These are phyloP conservation scores for Dactylonectria estremocensis DNA, from an alignment of 2,329 filamentous ascomycete species.

Conservation along the genomic window DNA sequence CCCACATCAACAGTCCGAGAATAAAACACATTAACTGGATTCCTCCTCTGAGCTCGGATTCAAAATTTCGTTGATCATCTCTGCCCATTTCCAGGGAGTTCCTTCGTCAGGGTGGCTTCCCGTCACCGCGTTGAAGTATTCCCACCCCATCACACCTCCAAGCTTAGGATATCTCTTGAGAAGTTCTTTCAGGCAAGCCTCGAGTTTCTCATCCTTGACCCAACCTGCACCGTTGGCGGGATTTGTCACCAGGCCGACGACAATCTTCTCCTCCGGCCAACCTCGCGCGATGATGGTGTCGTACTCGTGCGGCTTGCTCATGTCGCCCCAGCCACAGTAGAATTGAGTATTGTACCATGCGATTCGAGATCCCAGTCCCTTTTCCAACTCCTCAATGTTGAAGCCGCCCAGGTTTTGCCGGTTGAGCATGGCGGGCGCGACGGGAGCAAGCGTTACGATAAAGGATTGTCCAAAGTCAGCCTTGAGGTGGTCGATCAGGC, in stretches of 20 bases:
- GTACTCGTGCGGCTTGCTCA: slow-evolving; percentile 59
- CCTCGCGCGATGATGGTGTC: slow-evolving; percentile 69
- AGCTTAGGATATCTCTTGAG: slow-evolving; percentile 73
- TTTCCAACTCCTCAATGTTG: slow-evolving; percentile 80
- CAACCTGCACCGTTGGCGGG: slow-evolving; percentile 74
- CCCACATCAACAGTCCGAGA: not conserved
- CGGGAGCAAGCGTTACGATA: slow-evolving; percentile 84
- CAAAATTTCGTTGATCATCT: slow-evolving; percentile 48
- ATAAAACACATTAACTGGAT: not conserved
- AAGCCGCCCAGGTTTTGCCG: slow-evolving; percentile 81
- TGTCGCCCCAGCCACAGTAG: slow-evolving; percentile 86
- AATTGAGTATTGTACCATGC: slow-evolving; percentile 91
- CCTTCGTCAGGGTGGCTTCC: slow-evolving; percentile 46
- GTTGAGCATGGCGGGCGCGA: slow-evolving; percentile 77
- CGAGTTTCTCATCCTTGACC: slow-evolving; percentile 62
- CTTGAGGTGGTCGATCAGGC: slow-evolving; percentile 76
- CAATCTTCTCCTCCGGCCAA: slow-evolving; percentile 79
- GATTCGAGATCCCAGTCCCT: slow-evolving; percentile 73
- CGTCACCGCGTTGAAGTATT: slow-evolving; percentile 84
- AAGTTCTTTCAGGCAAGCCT: slow-evolving; percentile 58
- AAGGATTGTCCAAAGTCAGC: slow-evolving; percentile 78
- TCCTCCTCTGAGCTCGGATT: slow-evolving; percentile 15
- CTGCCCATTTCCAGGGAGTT: slow-evolving; percentile 82
- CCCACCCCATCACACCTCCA: slow-evolving; percentile 92
- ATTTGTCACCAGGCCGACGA: slow-evolving; percentile 84